Evolutionary conservation across 176 grass and related monocot genomes (phyloP).

Genomic region (Juncus inflexus): DNA sequence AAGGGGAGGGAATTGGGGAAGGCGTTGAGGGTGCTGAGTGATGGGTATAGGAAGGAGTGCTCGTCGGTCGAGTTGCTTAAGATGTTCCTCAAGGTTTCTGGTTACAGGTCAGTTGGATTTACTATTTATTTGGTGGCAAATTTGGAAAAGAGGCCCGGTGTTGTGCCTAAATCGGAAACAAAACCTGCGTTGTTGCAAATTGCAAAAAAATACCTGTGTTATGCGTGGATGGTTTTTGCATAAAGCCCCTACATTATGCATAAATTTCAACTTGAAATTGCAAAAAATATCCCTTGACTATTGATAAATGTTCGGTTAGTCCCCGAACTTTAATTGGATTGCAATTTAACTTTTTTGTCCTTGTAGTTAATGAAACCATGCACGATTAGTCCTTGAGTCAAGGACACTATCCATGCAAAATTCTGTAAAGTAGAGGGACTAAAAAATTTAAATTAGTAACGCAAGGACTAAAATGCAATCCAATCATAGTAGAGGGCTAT

Average conservation of each 20-base stretch:
- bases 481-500: no score
- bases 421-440: no score
- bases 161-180: constrained; percentile 1
- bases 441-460: no score
- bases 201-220: constrained; percentile 6
- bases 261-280: no score
- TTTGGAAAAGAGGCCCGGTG: background rate
- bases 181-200: background rate
- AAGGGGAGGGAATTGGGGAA: constrained; percentile 67
- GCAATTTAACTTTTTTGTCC: no score
- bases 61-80: constrained; percentile 88
- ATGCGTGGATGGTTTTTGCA: constrained; percentile 6
- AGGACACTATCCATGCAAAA: no score
- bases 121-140: constrained; percentile 16
- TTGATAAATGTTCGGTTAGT: no score
- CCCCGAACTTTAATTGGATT: no score
- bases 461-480: no score
- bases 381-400: no score
- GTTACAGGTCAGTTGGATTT: constrained; percentile 52
- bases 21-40: constrained; percentile 70
- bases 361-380: no score
- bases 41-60: constrained; percentile 88
- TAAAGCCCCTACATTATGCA: background rate
- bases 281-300: no score
- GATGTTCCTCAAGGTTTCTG: constrained; percentile 86